These are phyloP conservation scores for Tephrocybe sp. DNA, from an alignment of 768 basidiomycete species.

Conservation along the genomic window DNA sequence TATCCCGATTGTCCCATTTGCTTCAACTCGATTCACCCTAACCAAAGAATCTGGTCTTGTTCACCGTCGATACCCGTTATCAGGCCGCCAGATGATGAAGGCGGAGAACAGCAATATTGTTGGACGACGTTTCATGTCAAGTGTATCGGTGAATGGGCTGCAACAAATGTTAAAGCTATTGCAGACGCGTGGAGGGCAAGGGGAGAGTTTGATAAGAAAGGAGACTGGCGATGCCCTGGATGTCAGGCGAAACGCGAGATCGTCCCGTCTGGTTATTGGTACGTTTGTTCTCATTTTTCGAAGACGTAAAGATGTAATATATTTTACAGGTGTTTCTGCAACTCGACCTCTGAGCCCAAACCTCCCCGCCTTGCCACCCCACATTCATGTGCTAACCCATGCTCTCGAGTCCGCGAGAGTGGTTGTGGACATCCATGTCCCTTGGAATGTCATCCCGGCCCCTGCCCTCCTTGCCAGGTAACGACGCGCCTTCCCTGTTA, in stretches of 20 bases:
- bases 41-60: constrained; percentile 87
- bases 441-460: constrained; percentile 88
- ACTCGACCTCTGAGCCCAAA: constrained; percentile 68
- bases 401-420: constrained; percentile 53
- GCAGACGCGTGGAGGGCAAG: constrained; percentile 70
- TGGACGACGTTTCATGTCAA: constrained; percentile 90
- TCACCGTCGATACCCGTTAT: constrained; percentile 56
- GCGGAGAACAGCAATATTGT: constrained; percentile 61
- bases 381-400: constrained; percentile 73
- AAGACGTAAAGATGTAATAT: constrained; percentile 11
- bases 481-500: constrained; percentile 76
- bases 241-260: constrained; percentile 78
- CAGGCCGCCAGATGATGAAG: constrained; percentile 24
- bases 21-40: constrained; percentile 74
- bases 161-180: constrained; percentile 72
- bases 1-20: constrained; percentile 83
- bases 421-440: constrained; percentile 83
- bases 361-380: constrained; percentile 67
- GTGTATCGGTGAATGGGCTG: constrained; percentile 87
- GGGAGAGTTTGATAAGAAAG: constrained; percentile 58
- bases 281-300: constrained; percentile 20
- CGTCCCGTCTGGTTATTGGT: constrained; percentile 69
- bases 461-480: constrained; percentile 90
- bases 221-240: constrained; percentile 92
- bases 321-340: constrained; percentile 75